phyloP scores from a whole-genome alignment of 176 grass and related monocot species.

The Triticum monococcum region DNA sequence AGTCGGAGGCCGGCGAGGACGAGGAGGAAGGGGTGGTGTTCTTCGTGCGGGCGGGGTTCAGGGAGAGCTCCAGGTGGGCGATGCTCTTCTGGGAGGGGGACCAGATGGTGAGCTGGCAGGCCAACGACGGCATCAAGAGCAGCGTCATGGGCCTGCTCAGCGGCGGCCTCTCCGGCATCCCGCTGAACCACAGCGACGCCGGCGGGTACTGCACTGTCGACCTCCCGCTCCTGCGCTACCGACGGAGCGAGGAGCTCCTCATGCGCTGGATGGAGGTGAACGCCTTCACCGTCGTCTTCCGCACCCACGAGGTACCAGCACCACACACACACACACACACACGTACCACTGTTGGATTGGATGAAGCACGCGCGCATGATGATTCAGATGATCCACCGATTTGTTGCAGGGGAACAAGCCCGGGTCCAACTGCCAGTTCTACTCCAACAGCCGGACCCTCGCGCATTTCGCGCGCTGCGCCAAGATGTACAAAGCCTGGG shows the following conservation, averaged over 20 bases:
- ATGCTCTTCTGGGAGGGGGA: slow-evolving; percentile 99
- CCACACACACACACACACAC: no score
- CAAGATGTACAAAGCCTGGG: slow-evolving; percentile 88
- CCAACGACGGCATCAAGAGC: slow-evolving; percentile 94
- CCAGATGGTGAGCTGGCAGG: slow-evolving; percentile 99
- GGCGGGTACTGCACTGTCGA: slow-evolving; percentile 91
- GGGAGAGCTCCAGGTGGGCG: slow-evolving; percentile 73
- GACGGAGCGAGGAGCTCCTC: slow-evolving; percentile 84
- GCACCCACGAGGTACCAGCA: slow-evolving; percentile 73
- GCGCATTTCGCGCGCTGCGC: slow-evolving; percentile 86
- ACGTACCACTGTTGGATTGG: no score
- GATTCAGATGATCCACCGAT: neutral
- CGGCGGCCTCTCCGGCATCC: slow-evolving; percentile 88
- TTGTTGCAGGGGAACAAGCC: slow-evolving; percentile 68
- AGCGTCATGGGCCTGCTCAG: slow-evolving; percentile 86
- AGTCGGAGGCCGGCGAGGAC: neutral
- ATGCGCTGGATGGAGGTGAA: slow-evolving; percentile 89
- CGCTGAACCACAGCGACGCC: slow-evolving; percentile 93
- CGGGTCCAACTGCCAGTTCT: slow-evolving; percentile 78
- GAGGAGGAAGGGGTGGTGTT: slow-evolving; percentile 71
- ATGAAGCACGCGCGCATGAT: neutral
- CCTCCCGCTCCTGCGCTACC: slow-evolving; percentile 74
- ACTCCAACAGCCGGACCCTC: slow-evolving; percentile 56
- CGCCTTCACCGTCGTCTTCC: slow-evolving; percentile 81
- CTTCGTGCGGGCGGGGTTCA: slow-evolving; percentile 84